A percentile compares a stretch with the other conserved stretches of the same genome.
These are phyloP conservation scores for Gossypium aridum DNA, from an alignment of 441 rosid genomes.

Conservation along the genomic window DNA sequence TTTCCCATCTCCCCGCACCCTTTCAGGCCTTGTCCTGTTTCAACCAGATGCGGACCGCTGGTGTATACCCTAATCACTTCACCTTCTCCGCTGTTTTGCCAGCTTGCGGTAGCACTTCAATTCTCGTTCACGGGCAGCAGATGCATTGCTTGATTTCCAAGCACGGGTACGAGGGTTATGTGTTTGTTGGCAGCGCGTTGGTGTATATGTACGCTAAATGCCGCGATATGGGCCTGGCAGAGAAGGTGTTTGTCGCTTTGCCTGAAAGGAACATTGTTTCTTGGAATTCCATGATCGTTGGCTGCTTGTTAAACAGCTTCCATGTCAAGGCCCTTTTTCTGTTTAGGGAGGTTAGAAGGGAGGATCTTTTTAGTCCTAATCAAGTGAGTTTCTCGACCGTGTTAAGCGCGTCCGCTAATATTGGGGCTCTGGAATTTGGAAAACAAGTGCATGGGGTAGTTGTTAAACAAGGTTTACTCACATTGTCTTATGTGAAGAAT, in stretches of 20 bases:
- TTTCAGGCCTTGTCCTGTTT: constrained; percentile 20
- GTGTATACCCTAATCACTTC: constrained; percentile 27
- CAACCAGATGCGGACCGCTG: constrained; percentile 25
- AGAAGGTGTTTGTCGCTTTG: constrained; percentile 32
- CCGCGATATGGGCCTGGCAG: constrained; percentile 15
- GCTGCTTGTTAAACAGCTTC: constrained; percentile 19
- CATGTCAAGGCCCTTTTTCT: constrained; percentile 9
- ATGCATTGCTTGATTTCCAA: constrained; percentile 22
- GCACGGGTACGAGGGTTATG: constrained; percentile 13
- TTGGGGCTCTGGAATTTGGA: constrained; percentile 23
- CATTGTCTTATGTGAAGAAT: constrained; percentile 26
- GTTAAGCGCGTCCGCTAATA: constrained; percentile 32
- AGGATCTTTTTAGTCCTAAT: constrained; percentile 10
- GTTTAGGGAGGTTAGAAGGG: constrained; percentile 22
- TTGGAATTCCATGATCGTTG: constrained; percentile 34
- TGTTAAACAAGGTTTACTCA: constrained; percentile 18
- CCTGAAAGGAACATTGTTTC: constrained; percentile 30
- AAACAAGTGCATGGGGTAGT: constrained; percentile 27
- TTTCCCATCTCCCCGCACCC: constrained; percentile 18
- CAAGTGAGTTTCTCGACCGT: constrained; percentile 31
- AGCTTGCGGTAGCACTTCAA: constrained; percentile 13
- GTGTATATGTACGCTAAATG: constrained; percentile 28
- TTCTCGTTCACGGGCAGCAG: constrained; percentile 18
- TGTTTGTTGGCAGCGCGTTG: constrained; percentile 20
- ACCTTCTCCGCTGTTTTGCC: constrained; percentile 29